A percentile compares a stretch with the other conserved stretches of the same genome.
Conservation (phyloP, 202 grass and related monocot species). For the Carex arenaria region DNA sequence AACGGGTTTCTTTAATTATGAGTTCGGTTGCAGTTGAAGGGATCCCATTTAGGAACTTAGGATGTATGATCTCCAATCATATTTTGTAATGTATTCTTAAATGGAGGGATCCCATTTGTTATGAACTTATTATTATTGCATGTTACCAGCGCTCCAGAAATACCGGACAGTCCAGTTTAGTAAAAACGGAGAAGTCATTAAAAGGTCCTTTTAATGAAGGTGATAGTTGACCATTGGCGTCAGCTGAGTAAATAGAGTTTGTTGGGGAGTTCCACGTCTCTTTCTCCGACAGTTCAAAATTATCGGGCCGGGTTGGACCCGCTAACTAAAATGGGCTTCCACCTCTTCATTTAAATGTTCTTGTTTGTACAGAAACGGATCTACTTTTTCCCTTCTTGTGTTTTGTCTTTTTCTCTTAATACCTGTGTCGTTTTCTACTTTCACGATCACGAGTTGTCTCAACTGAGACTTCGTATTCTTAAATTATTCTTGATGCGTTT, state of each 20-base stretch:
- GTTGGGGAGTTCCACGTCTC: constrained; percentile 5
- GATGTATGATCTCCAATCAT: background rate
- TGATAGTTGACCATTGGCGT: constrained; percentile 12
- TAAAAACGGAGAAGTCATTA: background rate
- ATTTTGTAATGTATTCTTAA: background rate
- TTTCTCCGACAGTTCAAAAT: background rate
- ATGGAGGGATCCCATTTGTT: background rate
- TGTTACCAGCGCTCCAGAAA: background rate
- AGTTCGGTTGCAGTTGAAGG: constrained; percentile 13
- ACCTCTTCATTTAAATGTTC: background rate
- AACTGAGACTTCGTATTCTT: background rate
- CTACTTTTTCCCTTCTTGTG: background rate
- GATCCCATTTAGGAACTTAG: background rate
- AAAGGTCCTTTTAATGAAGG: background rate
- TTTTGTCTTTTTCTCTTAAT: background rate
- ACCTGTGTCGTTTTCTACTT: background rate
- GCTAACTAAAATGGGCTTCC: background rate
- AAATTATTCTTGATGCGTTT: background rate
- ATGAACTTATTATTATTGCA: background rate
- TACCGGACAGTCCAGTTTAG: background rate
- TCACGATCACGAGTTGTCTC: background rate
- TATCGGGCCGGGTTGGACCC: background rate
- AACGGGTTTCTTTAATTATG: background rate
- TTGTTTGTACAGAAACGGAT: background rate
- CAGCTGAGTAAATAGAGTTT: background rate